These are phyloP conservation scores for Gymnopilus junonius DNA, from an alignment of 768 basidiomycete species.

Conservation along the genomic window DNA sequence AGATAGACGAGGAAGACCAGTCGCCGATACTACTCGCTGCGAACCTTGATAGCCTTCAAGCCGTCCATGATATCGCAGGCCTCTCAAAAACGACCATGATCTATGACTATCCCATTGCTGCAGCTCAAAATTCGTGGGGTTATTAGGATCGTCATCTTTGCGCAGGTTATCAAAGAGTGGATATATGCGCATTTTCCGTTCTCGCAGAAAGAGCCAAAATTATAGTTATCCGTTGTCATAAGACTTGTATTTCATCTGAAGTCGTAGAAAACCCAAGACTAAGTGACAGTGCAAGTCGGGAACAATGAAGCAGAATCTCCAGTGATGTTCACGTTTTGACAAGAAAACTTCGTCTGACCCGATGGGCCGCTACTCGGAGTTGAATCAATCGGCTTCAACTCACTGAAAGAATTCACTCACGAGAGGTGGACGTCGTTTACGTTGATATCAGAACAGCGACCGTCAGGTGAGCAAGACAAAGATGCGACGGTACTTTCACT, in stretches of 20 bases:
- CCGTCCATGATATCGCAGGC: not conserved
- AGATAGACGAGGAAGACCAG: not conserved
- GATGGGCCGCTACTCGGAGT: conserved; percentile 35
- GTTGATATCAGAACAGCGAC: conserved; percentile 52
- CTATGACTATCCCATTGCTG: not conserved
- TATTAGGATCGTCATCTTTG: not conserved
- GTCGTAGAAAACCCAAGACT: not conserved
- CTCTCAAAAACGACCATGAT: not conserved
- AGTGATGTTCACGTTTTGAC: conserved; percentile 55
- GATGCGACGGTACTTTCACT: conserved; percentile 57
- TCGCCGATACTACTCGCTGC: not conserved
- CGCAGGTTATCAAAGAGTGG: not conserved
- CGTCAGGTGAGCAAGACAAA: conserved; percentile 59
- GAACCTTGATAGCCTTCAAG: not conserved
- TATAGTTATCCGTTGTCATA: not conserved
- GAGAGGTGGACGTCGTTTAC: conserved; percentile 48
- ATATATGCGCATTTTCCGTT: conserved; percentile 9
- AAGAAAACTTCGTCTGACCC: conserved; percentile 50
- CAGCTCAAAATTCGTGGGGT: conserved; percentile 7
- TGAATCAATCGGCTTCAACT: not conserved
- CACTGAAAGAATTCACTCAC: conserved; percentile 33
- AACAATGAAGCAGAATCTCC: conserved; percentile 51
- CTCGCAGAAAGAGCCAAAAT: too few species aligned
- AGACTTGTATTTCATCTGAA: not conserved
- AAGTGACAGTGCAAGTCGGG: conserved; percentile 39